Conservation (phyloP, 768 basidiomycete species). For the Sporobolomyces roseus region DNA sequence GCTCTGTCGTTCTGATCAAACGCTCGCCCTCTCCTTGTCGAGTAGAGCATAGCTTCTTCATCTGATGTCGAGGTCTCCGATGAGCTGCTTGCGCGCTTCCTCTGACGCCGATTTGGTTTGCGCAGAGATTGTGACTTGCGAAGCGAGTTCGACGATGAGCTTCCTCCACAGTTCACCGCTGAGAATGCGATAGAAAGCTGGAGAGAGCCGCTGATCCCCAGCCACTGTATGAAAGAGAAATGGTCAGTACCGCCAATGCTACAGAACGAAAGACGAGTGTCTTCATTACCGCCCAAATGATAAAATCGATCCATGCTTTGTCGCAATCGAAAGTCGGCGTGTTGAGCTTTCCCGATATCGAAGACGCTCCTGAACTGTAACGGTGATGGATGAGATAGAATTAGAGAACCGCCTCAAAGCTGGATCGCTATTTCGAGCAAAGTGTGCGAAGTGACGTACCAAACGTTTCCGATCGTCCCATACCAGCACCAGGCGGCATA, state of each 20-base stretch:
- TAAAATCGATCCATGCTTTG: conserved; percentile 1
- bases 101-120: background rate
- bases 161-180: background rate
- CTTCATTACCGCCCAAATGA: conserved; percentile 12
- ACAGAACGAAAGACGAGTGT: background rate
- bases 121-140: no score
- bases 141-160: background rate
- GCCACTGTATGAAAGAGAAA: background rate
- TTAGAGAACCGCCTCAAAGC: no score
- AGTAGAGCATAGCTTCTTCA: no score
- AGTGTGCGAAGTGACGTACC: background rate
- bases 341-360: background rate
- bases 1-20: no score
- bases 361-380: background rate
- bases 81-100: background rate
- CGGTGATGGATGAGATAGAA: no score
- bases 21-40: no score
- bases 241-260: background rate
- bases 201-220: conserved; percentile 11
- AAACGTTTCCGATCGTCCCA: background rate
- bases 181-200: conserved; percentile 18
- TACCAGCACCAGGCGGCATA: background rate
- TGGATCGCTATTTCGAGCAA: no score
- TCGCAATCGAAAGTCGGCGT: conserved; percentile 3
- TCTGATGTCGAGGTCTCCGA: background rate